Evolutionary conservation across 805 yeast species (phyloP).

Genomic region (Candida ponderosae): DNA sequence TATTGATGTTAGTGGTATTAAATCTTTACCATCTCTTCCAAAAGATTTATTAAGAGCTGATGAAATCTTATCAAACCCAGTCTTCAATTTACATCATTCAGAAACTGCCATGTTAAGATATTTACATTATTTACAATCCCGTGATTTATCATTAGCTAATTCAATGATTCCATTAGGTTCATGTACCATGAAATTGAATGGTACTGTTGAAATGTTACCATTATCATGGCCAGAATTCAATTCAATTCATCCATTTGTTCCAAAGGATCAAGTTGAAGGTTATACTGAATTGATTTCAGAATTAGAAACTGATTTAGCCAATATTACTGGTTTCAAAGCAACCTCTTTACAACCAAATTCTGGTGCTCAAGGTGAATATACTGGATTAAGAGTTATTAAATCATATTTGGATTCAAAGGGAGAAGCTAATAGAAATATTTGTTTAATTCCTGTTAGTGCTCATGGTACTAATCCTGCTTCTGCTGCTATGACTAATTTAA

Average conservation of each 20-base stretch:
- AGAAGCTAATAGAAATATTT: constrained; percentile 68
- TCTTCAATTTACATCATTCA: constrained; percentile 82
- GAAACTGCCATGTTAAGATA: constrained; percentile 95
- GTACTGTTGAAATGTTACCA: constrained; percentile 93
- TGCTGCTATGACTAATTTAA: constrained; percentile 94
- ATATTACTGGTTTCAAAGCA: constrained; percentile 88
- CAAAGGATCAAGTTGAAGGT: constrained; percentile 82
- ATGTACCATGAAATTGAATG: constrained; percentile 95
- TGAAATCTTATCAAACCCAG: constrained; percentile 57
- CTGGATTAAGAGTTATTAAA: constrained; percentile 84
- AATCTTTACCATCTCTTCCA: constrained; percentile 43
- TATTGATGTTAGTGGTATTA: constrained; percentile 14
- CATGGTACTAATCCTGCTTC: constrained; percentile 99
- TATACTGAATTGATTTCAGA: constrained; percentile 69
- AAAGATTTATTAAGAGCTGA: constrained; percentile 45
- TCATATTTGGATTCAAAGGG: constrained; percentile 68
- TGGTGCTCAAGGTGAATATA: constrained; percentile 97
- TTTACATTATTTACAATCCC: constrained; percentile 73
- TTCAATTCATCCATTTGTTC: constrained; percentile 88
- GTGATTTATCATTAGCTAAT: constrained; percentile 88
- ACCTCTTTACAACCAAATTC: constrained; percentile 94
- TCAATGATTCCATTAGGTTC: constrained; percentile 98
- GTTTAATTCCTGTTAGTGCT: constrained; percentile 94
- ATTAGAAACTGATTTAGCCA: constrained; percentile 77
- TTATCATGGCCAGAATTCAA: constrained; percentile 92